A percentile compares a stretch with the other conserved stretches of the same genome.
Conservation (phyloP, 352 stramenopile genomes). For the Elongisporangium senticosum region DNA sequence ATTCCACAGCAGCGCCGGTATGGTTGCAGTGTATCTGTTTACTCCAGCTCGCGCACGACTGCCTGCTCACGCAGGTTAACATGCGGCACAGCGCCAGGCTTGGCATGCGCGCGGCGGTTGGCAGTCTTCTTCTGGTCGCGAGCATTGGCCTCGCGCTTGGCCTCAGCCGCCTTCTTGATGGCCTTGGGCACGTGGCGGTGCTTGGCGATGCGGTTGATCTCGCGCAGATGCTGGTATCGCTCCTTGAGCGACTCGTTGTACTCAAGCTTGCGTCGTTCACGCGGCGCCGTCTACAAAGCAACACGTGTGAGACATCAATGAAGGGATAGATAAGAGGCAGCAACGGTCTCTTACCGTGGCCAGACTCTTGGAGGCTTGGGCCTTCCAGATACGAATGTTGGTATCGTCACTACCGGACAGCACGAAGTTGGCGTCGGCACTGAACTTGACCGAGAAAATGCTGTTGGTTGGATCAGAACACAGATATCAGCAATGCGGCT, state of each 20-base stretch:
- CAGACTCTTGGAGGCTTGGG: constrained; percentile 91
- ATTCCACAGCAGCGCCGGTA: not conserved
- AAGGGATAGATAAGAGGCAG: constrained; percentile 3
- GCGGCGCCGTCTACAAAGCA: constrained; percentile 36
- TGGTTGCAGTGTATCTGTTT: constrained; percentile 15
- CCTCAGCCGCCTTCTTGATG: constrained; percentile 95
- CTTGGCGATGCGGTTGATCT: constrained; percentile 92
- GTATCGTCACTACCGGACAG: constrained; percentile 98
- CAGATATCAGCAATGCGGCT: not conserved
- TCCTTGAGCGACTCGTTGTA: constrained; percentile 98
- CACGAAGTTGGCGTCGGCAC: constrained; percentile 92
- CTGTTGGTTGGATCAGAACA: constrained; percentile 10
- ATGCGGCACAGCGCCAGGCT: constrained; percentile 65
- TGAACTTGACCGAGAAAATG: constrained; percentile 87
- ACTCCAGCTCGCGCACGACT: constrained; percentile 78
- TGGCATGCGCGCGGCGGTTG: constrained; percentile 79
- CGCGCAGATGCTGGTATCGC: constrained; percentile 91
- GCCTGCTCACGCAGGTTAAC: constrained; percentile 70
- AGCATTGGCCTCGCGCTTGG: constrained; percentile 75
- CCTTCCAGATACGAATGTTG: constrained; percentile 99
- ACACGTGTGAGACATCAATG: constrained; percentile 3
- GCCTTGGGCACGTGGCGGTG: constrained; percentile 95
- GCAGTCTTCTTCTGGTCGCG: constrained; percentile 84
- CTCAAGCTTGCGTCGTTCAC: constrained; percentile 89
- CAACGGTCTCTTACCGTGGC: constrained; percentile 65